These are phyloP conservation scores for Zangia roseola DNA, from an alignment of 768 basidiomycete species.

Conservation along the genomic window DNA sequence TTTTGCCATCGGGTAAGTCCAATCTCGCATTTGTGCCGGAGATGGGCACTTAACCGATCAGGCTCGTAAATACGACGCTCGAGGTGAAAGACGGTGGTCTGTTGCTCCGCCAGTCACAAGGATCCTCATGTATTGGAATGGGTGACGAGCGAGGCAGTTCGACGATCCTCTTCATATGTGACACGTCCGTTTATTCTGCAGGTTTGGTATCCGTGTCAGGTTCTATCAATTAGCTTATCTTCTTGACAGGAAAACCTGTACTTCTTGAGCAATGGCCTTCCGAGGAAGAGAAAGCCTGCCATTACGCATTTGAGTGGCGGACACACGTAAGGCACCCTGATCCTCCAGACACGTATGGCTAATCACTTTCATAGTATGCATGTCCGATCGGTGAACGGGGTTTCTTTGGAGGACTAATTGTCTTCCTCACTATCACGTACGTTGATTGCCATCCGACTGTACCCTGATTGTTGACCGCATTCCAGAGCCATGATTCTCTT, in stretches of 20 bases:
- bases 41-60: constrained; percentile 1
- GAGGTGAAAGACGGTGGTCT: constrained; percentile 50
- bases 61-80: constrained; percentile 59
- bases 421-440: constrained; percentile 58
- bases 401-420: constrained; percentile 50
- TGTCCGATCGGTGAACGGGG: constrained; percentile 66
- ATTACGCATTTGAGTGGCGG: constrained; percentile 81
- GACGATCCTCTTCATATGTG: constrained; percentile 76
- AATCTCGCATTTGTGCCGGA: not conserved
- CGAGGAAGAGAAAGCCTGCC: constrained; percentile 65
- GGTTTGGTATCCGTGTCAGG: constrained; percentile 33
- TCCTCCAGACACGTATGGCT: not conserved
- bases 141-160: constrained; percentile 53
- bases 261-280: constrained; percentile 66
- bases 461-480: not conserved
- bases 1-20: constrained; percentile 66
- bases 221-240: not conserved
- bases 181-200: constrained; percentile 54
- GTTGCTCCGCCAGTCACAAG: constrained; percentile 55
- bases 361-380: constrained; percentile 48
- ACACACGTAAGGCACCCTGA: constrained; percentile 58
- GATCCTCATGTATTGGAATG: constrained; percentile 60
- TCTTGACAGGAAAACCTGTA: constrained; percentile 40
- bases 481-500: constrained; percentile 54
- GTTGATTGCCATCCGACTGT: constrained; percentile 26